Base-by-base conservation (phyloP, 768 basidiomycete genomes). In the Boletales sp. region DNA sequence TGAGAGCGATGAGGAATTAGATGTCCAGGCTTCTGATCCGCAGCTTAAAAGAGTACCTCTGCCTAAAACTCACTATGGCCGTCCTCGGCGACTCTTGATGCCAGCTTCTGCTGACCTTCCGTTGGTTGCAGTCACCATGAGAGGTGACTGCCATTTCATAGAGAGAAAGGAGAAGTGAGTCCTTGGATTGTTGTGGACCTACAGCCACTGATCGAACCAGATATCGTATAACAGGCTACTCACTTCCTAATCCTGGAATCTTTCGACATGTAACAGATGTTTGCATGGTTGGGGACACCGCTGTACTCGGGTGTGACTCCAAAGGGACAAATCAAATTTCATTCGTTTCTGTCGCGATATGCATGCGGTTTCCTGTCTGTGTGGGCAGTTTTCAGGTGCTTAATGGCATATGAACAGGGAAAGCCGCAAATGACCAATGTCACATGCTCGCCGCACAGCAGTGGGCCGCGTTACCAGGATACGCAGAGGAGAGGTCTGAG, bases 231-330 rank as follows among this genome's bases (percentile, higher is more conserved):
- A 66, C 66, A 19, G 57, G 60, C 14, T 64, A 61, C 47, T 78
- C 74, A 4, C 58, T 75, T 50, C 73, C 73, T 44, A 70, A 69
- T 55, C 54, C 66, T 4, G 64, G 62, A 34, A 56, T 54, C 28
- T 64, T 68, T 56, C 65, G 69, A 32, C 74, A 74, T 54, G 77
- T 79, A 46, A 69, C 69, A 40, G 78, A 82, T 55, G 78, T 73
- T 18, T 71, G 72, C 48, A 66, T 74, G 48, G 59, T 76, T 30
- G 70, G 66, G 13, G 65, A 74, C 42, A 72, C 65, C 17, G 68
- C 69, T 31, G 66, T 78, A 44, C 59, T 81, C 52, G 77, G 72
- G 13, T 78, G 73, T 61, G 67, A 68, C 25, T 28, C 25, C 53
- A 65, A 62, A 35, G 74, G 76, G 12, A 67, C 67, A 8, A 65